Evolutionary conservation across 140 eudicot species (phyloP), one percentile per base, ranked within the genome.

Genomic region (Flaveria floridana): DNA sequence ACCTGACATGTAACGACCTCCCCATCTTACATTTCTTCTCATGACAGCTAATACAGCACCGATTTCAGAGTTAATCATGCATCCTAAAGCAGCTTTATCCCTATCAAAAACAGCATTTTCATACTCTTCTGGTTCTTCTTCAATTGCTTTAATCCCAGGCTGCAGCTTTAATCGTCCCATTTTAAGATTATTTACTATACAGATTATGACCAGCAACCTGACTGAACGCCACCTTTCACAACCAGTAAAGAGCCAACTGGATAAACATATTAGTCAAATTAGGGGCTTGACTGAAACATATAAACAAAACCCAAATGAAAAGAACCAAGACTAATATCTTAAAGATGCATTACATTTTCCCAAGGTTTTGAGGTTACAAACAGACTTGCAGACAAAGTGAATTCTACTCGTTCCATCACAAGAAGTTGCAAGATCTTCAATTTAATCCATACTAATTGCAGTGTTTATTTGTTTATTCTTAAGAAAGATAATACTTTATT

Each of bases 21-120:
- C 97, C 97, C 95, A 88, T 77, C 97, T 78, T 76, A 86, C 97
- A 53, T 91, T 91, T 77, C 97, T 81, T 70, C 97, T 85, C 97
- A 91, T 91, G 65, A 91, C 91, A 3, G 97, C 95, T 75, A 91
- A 78, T 14, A 91, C 97, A 37, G 92, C 90, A 55, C 95, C 88
- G 28, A 91, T 83, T 78, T 91, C 97, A 21, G 97, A 76, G 75
- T 91, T 91, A 62, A 91, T 85, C 92, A 91, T 85, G 80, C 95
- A 86, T 76, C 84, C 91, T 62, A 88, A 81, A 25, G 95, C 95
- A 80, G 86, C 83, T 85, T 83, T 85, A 65, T 83, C 85, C 71
- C 79, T 86, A 18, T 81, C 84, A 37, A 87, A 79, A 65, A 80
- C 74, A 57, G 82, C 63, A 42, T 50, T 77, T 64, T 85, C 96